Evolutionary conservation across 148 eudicot species (phyloP), one percentile per base, ranked within the genome.

Genomic region (Spergularia bocconei): DNA sequence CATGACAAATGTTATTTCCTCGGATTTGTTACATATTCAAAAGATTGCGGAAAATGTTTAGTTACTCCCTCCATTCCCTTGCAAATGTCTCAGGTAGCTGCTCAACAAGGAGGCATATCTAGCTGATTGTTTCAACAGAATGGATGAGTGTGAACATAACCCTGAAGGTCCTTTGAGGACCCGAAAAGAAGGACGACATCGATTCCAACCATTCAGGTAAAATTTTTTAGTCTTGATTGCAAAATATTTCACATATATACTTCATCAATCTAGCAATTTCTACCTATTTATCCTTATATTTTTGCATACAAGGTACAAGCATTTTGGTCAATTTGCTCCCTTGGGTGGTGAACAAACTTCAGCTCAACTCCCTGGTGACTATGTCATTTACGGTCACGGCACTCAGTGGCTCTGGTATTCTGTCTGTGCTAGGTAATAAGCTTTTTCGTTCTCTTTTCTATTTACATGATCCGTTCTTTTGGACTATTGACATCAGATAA

Each of bases 281-380:
- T 29, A 29, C 36, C 36, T 29, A 56, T 56, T n/a, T 0, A 11
- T 13, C 41, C 44, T 25, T 25, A 4, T 62, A 12, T 11, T 62
- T 33, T 33, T 62, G 29, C 14, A 11, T 12, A 4, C 25, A 44
- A 88, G 92, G 88, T 89, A 89, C 83, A 83, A 70, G 69, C 92
- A 89, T 78, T 75, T 89, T 14, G 92, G 90, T 55, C 92, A 89
- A 70, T 89, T 89, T 82, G 92, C 92, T 69, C 92, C 92, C 0
- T 56, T 89, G 41, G 90, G 92, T 7, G 92, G 92, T 44, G 92
- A 87, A 69, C 82, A 85, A 74, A 77, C 92, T 16, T 90, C 92
- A 67, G 90, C 78, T 20, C 76, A 81, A 52, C 72, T 78, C 13
- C 77, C 84, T 11, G 79, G 84, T 60, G 82, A 80, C 36, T 68